These are phyloP conservation scores for Cenococcum geophilum DNA, from an alignment of 495 filamentous ascomycete genomes.

Conservation along the genomic window DNA sequence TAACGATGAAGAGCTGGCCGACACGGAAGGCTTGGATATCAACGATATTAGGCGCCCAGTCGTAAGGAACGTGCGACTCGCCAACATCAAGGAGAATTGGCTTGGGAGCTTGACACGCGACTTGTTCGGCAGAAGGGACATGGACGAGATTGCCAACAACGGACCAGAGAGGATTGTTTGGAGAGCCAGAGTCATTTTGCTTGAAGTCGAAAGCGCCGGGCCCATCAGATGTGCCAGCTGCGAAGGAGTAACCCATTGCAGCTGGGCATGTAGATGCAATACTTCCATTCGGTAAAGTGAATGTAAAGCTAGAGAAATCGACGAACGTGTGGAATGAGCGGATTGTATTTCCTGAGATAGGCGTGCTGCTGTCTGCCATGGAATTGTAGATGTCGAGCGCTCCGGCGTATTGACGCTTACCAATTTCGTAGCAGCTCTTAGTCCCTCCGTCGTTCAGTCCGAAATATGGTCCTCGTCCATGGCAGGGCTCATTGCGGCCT, in stretches of 20 bases:
- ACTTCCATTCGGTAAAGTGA: slow-evolving; percentile 69
- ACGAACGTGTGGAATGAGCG: slow-evolving; percentile 39
- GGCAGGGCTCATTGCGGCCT: slow-evolving; percentile 69
- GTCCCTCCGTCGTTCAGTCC: slow-evolving; percentile 43
- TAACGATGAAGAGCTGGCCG: slow-evolving; percentile 80
- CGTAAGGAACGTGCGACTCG: slow-evolving; percentile 69
- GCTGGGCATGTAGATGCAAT: slow-evolving; percentile 73
- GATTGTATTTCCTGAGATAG: slow-evolving; percentile 34
- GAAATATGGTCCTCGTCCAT: slow-evolving; percentile 80
- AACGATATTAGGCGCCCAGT: slow-evolving; percentile 89
- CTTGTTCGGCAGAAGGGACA: slow-evolving; percentile 63
- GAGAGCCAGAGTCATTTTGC: slow-evolving; percentile 67
- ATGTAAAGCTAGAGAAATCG: slow-evolving; percentile 63
- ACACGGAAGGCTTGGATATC: slow-evolving; percentile 86
- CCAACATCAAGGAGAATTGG: slow-evolving; percentile 88
- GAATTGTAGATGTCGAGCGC: slow-evolving; percentile 33
- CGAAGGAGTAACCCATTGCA: slow-evolving; percentile 91
- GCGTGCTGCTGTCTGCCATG: slow-evolving; percentile 20
- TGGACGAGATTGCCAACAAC: slow-evolving; percentile 69
- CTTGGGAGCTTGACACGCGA: slow-evolving; percentile 74
- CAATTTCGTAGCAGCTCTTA: slow-evolving; percentile 42
- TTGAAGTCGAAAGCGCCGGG: slow-evolving; percentile 93
- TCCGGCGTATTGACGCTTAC: slow-evolving; percentile 35
- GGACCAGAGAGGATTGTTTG: slow-evolving; percentile 77
- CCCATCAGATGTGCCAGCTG: slow-evolving; percentile 89